phyloP scores from a whole-genome alignment of 176 grass and related monocot species.

The Themeda triandra region DNA sequence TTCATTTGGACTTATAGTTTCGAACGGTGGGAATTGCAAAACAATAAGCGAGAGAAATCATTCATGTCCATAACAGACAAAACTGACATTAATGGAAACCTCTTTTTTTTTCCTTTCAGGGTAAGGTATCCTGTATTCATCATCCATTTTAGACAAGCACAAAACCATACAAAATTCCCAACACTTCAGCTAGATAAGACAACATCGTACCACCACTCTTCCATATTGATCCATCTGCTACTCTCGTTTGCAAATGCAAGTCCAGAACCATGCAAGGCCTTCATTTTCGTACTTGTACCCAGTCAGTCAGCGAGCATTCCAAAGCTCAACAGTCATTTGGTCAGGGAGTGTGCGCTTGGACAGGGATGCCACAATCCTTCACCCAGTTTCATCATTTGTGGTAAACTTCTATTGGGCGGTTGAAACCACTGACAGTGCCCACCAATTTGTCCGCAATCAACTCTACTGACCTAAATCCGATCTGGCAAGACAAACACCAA shows the following conservation, averaged over 20 bases:
- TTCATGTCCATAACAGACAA: neutral
- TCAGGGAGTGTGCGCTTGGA: neutral
- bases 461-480: conserved; percentile 86
- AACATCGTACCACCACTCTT: neutral
- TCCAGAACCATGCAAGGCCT: neutral
- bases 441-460: conserved; percentile 59
- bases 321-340: neutral
- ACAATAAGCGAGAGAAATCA: neutral
- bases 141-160: conserved; percentile 1
- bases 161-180: neutral
- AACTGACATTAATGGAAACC: neutral
- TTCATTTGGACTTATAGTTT: too few relatives aligned
- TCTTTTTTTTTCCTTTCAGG: neutral
- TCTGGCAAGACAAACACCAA: conserved; percentile 38
- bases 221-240: neutral
- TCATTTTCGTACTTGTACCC: neutral
- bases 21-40: neutral
- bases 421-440: conserved; percentile 69
- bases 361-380: neutral
- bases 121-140: neutral
- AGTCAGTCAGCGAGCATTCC: neutral
- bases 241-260: neutral
- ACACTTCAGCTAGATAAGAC: neutral
- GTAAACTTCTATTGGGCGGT: conserved; percentile 73
- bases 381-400: conserved; percentile 54